Evolutionary conservation across 1,284 basidiomycete species (phyloP).

Genomic region (Apiotrichum porosum): DNA sequence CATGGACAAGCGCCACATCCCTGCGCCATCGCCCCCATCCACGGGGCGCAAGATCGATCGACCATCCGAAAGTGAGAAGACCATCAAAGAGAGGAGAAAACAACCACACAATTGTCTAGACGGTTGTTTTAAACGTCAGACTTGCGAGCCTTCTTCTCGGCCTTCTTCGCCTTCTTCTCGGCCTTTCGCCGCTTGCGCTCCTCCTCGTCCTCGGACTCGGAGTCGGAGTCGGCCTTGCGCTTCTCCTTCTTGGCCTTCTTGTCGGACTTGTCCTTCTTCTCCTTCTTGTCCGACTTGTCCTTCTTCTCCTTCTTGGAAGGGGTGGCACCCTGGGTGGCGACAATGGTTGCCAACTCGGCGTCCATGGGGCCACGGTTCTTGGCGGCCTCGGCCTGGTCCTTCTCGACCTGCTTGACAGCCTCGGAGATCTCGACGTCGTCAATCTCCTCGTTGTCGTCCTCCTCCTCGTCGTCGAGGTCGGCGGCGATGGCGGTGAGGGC

Average conservation of each 20-base stretch:
- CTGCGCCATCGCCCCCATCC: background rate
- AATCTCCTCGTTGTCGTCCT: conserved; percentile 59
- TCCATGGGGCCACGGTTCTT: conserved; percentile 27
- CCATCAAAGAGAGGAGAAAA: background rate
- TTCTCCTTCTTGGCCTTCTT: conserved; percentile 10
- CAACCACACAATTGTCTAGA: background rate
- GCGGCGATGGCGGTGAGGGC: conserved; percentile 71
- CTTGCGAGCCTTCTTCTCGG: conserved; percentile 21
- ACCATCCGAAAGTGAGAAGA: background rate
- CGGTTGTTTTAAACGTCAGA: too few species aligned
- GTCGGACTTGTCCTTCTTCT: conserved; percentile 56
- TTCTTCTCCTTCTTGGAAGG: conserved; percentile 45
- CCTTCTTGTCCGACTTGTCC: conserved; percentile 76
- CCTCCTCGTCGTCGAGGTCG: conserved; percentile 62
- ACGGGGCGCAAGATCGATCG: background rate
- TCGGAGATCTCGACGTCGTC: conserved; percentile 48
- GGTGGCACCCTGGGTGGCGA: conserved; percentile 12
- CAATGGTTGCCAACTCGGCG: conserved; percentile 43
- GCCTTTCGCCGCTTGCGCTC: conserved; percentile 32
- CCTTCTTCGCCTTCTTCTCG: conserved; percentile 36
- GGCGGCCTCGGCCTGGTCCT: conserved; percentile 51
- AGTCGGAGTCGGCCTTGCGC: conserved; percentile 20
- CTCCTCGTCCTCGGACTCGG: conserved; percentile 12
- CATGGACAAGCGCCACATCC: conserved; percentile 8
- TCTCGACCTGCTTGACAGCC: conserved; percentile 51